Percentiles rank a stretch among this genome's conserved stretches.
These are phyloP conservation scores for Solanum virginianum DNA, from an alignment of 257 asterid species.

Conservation along the genomic window DNA sequence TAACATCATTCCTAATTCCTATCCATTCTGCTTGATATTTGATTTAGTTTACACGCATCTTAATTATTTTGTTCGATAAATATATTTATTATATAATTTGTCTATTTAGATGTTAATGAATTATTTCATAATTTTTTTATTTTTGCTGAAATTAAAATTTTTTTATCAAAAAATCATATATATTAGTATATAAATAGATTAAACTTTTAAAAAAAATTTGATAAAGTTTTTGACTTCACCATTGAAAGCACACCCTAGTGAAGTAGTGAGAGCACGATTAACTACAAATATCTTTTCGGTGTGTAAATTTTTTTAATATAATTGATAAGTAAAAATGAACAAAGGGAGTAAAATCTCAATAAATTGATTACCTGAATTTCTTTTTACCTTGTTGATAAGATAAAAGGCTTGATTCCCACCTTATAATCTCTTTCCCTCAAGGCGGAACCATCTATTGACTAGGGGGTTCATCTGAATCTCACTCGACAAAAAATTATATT, in stretches of 20 bases:
- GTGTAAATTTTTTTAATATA: too few species aligned
- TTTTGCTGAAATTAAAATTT: too few species aligned
- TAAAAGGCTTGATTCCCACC: background rate
- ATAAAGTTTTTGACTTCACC: too few species aligned
- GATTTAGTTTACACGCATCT: background rate
- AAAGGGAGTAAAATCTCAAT: too few species aligned
- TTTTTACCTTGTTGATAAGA: background rate
- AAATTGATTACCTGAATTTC: background rate
- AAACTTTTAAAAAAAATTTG: too few species aligned
- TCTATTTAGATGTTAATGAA: background rate
- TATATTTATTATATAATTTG: background rate
- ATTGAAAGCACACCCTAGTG: background rate
- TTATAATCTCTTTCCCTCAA: background rate
- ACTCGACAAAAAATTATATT: too few species aligned
- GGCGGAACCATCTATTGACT: too few species aligned
- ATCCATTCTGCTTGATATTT: background rate
- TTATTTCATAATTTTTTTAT: background rate
- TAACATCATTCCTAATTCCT: background rate
- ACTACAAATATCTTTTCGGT: too few species aligned
- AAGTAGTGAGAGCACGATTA: too few species aligned
- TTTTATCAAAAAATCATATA: too few species aligned
- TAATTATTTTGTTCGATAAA: rapidly evolving
- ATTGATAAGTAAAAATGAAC: too few species aligned
- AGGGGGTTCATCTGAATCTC: too few species aligned
- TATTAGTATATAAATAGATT: background rate